Conservation (phyloP, 2,329 filamentous ascomycete genomes). For the Botrytis fabae region DNA sequence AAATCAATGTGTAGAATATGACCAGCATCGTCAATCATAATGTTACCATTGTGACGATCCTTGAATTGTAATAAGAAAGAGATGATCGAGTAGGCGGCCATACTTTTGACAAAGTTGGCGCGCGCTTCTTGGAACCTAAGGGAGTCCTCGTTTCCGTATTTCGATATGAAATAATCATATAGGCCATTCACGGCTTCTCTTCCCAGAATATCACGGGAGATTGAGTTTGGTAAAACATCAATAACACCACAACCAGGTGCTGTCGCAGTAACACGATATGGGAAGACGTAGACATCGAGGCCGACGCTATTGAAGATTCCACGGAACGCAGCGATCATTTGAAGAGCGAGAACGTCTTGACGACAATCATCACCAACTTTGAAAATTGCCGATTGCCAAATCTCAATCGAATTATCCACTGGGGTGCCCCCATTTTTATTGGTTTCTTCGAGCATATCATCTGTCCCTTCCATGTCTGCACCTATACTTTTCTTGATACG, state of each 20-base stretch:
- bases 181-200: constrained; percentile 97
- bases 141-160: constrained; percentile 95
- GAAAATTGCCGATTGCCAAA: constrained; percentile 99
- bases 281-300: constrained; percentile 94
- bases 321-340: constrained; percentile 97
- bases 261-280: constrained; percentile 95
- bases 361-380: constrained; percentile 99
- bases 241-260: constrained; percentile 97
- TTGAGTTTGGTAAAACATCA: constrained; percentile 95
- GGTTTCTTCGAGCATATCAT: constrained; percentile 53
- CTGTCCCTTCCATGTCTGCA: constrained; percentile 52
- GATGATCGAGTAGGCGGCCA: constrained; percentile 98
- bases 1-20: constrained; percentile 99
- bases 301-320: constrained; percentile 96
- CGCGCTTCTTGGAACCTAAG: constrained; percentile 92
- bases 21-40: constrained; percentile 97
- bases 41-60: constrained; percentile 98
- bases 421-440: constrained; percentile 43
- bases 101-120: constrained; percentile 97
- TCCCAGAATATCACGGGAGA: constrained; percentile 97
- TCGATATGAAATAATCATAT: constrained; percentile 97
- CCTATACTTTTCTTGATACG: constrained; percentile 80
- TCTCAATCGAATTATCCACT: constrained; percentile 69
- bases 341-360: constrained; percentile 92
- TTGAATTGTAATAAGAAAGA: constrained; percentile 98